These are phyloP conservation scores for Penicillium fuscoglaucum DNA, from an alignment of 2,329 filamentous ascomycete genomes.

Conservation along the genomic window DNA sequence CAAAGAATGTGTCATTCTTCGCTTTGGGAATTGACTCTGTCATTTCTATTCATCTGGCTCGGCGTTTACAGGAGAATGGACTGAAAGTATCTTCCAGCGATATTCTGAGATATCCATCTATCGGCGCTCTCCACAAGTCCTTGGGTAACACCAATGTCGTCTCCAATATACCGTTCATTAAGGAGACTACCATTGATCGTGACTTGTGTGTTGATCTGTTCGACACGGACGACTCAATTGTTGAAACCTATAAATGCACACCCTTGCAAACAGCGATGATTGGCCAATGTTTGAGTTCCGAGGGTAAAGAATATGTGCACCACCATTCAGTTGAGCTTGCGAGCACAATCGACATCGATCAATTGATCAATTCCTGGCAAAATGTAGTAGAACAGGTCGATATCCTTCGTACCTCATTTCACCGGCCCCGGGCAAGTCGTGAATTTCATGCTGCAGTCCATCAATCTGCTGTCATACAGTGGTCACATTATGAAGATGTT, in stretches of 20 bases:
- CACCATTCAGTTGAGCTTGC: slow-evolving; percentile 1
- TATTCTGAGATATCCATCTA: slow-evolving; percentile 7
- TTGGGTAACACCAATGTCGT: background rate
- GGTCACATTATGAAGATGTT: background rate
- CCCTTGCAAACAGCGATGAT: slow-evolving; percentile 7
- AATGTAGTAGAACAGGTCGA: background rate
- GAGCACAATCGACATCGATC: background rate
- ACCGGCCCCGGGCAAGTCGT: background rate
- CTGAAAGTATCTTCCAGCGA: slow-evolving; percentile 1
- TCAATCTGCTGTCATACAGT: background rate
- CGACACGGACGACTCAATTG: background rate
- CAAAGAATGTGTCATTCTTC: slow-evolving; percentile 6
- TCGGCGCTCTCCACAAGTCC: background rate
- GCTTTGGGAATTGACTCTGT: slow-evolving; percentile 9
- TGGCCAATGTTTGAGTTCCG: slow-evolving; percentile 3
- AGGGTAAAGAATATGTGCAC: slow-evolving; percentile 6
- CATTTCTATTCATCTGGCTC: slow-evolving; percentile 2
- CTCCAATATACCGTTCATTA: background rate
- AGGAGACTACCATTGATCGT: background rate
- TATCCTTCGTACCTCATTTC: slow-evolving; percentile 9
- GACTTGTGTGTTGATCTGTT: background rate
- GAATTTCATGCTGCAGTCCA: background rate
- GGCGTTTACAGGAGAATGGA: background rate
- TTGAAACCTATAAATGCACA: slow-evolving; percentile 3
- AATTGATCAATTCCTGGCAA: background rate